phyloP scores from a whole-genome alignment of 306 rosid species.

The Dalbergia cultrata region DNA sequence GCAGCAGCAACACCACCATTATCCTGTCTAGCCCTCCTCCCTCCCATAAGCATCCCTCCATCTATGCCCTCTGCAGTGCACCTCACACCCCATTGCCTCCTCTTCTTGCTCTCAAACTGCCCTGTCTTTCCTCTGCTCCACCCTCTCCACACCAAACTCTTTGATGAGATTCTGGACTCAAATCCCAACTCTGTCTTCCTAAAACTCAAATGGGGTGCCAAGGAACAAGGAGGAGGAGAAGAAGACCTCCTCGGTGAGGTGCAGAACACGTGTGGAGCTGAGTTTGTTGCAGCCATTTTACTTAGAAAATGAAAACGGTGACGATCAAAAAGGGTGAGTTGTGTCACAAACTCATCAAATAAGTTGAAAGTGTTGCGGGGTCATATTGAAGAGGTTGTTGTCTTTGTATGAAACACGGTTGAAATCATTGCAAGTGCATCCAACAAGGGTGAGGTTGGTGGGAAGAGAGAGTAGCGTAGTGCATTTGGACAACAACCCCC shows the following conservation, averaged over 20 bases:
- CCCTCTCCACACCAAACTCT: slow-evolving; percentile 43
- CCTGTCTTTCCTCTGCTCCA: slow-evolving; percentile 32
- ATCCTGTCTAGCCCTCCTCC: slow-evolving; percentile 48
- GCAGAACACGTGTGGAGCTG: slow-evolving; percentile 40
- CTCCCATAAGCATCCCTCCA: slow-evolving; percentile 62
- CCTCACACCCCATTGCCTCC: slow-evolving; percentile 47
- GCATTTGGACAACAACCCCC: slow-evolving; percentile 34
- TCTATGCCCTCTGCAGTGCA: slow-evolving; percentile 77
- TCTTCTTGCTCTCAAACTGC: slow-evolving; percentile 23
- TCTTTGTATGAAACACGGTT: slow-evolving; percentile 30
- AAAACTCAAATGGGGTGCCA: slow-evolving; percentile 45
- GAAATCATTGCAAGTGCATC: neutral
- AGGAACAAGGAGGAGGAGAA: slow-evolving; percentile 31
- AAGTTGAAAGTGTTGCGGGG: neutral
- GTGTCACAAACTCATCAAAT: slow-evolving; percentile 14
- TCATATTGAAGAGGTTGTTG: neutral
- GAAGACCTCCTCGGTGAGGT: slow-evolving; percentile 2
- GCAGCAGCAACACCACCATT: neutral
- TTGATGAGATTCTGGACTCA: slow-evolving; percentile 38
- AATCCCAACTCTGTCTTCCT: slow-evolving; percentile 52
- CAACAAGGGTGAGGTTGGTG: slow-evolving; percentile 38
- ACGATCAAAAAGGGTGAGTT: neutral
- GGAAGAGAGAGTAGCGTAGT: neutral
- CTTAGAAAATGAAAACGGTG: neutral
- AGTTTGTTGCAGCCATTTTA: slow-evolving; percentile 58